A percentile compares a stretch with the other conserved stretches of the same genome.
phyloP scores from a whole-genome alignment of 345 rosid species.

The Rhodomyrtus tomentosa region DNA sequence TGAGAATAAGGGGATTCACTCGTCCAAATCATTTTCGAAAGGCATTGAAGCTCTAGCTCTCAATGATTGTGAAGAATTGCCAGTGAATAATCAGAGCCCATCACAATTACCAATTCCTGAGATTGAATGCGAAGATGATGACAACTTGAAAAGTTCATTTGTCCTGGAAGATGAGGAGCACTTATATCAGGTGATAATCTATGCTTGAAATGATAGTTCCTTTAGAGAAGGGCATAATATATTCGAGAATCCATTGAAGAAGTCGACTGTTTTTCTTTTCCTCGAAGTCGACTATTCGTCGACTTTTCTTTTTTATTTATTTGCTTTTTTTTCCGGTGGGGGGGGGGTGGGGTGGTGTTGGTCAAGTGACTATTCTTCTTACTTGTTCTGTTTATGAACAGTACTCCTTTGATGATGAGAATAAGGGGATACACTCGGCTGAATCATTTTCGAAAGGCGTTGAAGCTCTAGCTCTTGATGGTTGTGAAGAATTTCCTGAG shows the following conservation, averaged over 20 bases:
- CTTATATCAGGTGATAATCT: too few species aligned
- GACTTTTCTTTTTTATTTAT: too few species aligned
- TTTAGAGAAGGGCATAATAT: too few species aligned
- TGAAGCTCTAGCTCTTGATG: constrained; percentile 22
- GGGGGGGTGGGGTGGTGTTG: too few species aligned
- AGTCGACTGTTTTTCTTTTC: too few species aligned
- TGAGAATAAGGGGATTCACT: constrained; percentile 14
- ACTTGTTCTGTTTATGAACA: not conserved
- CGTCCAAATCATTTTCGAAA: constrained; percentile 26
- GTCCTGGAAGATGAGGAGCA: too few species aligned
- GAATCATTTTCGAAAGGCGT: constrained; percentile 31
- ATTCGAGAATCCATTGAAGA: too few species aligned
- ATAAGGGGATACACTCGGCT: constrained; percentile 17
- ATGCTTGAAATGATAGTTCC: too few species aligned
- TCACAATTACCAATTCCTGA: constrained; percentile 12
- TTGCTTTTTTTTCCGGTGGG: too few species aligned
- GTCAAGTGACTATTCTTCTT: not conserved
- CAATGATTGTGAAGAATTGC: constrained; percentile 22
- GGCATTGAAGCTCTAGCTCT: constrained; percentile 20
- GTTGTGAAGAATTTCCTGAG: constrained; percentile 13
- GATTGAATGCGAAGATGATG: too few species aligned
- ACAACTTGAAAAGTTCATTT: too few species aligned
- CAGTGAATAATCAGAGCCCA: constrained; percentile 15
- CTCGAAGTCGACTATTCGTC: too few species aligned
- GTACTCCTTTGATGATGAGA: not conserved